Evolutionary conservation across 75 land plant genomes (phyloP).

Genomic region (Selaginella moellendorffii): DNA sequence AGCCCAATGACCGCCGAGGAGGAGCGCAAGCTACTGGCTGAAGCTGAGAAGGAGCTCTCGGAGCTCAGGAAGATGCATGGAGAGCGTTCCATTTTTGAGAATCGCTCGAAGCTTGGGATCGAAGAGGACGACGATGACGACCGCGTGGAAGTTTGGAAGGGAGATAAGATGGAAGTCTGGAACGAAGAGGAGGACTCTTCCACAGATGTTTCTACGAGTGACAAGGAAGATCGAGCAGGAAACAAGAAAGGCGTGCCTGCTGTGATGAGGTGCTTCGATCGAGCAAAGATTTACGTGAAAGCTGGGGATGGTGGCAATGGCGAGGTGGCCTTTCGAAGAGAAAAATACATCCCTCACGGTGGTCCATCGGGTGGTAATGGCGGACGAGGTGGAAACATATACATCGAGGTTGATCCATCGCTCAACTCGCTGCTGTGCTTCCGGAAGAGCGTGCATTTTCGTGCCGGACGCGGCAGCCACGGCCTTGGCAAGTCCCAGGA

Average conservation of each 20-base stretch:
- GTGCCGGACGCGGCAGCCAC: constrained; percentile 70
- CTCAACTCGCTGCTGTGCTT: constrained; percentile 85
- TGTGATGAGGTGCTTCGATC: constrained; percentile 86
- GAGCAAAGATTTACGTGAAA: constrained; percentile 73
- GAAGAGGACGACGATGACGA: no score
- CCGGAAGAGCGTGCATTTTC: constrained; percentile 57
- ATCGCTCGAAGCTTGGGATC: no score
- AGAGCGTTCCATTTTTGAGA: no score
- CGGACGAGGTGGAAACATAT: constrained; percentile 76
- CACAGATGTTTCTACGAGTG: not conserved
- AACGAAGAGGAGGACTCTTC: not conserved
- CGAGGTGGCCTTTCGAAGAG: constrained; percentile 76
- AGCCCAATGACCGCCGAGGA: no score
- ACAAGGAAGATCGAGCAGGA: constrained; percentile 25
- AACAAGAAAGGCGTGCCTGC: constrained; percentile 78
- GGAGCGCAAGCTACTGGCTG: no score
- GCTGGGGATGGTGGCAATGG: constrained; percentile 95
- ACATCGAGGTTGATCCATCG: constrained; percentile 52
- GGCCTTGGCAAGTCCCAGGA: constrained; percentile 59
- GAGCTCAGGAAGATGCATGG: no score
- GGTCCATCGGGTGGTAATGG: constrained; percentile 97
- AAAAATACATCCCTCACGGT: constrained; percentile 48
- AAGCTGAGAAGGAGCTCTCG: no score
- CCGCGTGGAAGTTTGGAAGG: constrained; percentile 29
- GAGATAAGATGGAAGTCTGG: not conserved